phyloP scores from a whole-genome alignment of 108 stramenopile genomes.

The Nannochloropsis oceanica region DNA sequence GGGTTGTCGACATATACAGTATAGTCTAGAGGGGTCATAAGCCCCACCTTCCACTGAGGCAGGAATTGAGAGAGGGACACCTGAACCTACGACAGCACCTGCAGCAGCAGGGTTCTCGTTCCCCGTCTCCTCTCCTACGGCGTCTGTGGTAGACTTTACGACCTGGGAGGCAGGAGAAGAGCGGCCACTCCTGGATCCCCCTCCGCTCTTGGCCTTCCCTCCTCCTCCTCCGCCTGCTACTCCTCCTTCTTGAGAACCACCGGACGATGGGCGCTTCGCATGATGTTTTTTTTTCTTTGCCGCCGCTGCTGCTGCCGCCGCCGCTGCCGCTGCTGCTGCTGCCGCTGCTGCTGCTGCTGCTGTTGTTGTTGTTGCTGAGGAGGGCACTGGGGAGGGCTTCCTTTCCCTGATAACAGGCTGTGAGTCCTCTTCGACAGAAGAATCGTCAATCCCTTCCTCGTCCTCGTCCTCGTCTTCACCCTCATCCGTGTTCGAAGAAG shows the following conservation, averaged over 20 bases:
- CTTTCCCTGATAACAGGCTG: not conserved
- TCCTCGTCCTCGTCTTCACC: not conserved
- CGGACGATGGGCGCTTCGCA: not conserved
- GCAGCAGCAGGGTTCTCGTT: too few relatives aligned
- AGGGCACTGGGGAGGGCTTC: not conserved
- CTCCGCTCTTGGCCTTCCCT: not conserved
- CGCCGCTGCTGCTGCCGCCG: not conserved
- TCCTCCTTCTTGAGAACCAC: not conserved
- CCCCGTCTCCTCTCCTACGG: too few relatives aligned
- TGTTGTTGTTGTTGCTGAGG: not conserved
- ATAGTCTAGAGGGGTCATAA: not conserved
- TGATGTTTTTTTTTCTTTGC: not conserved
- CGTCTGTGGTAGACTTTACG: too few relatives aligned
- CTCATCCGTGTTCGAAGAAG: not conserved
- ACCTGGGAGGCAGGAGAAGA: not conserved
- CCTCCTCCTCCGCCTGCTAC: not conserved
- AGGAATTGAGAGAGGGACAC: too few relatives aligned
- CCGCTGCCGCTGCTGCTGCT: not conserved
- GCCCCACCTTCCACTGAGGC: not conserved
- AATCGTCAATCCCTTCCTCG: not conserved
- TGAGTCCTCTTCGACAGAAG: not conserved
- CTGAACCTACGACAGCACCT: too few relatives aligned
- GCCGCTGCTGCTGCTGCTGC: not conserved
- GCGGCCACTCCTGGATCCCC: not conserved
- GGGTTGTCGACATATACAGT: not conserved